A percentile compares a stretch with the other conserved stretches of the same genome.
Conservation (phyloP, 208 protist genomes). For the Crithidia brevicula region DNA sequence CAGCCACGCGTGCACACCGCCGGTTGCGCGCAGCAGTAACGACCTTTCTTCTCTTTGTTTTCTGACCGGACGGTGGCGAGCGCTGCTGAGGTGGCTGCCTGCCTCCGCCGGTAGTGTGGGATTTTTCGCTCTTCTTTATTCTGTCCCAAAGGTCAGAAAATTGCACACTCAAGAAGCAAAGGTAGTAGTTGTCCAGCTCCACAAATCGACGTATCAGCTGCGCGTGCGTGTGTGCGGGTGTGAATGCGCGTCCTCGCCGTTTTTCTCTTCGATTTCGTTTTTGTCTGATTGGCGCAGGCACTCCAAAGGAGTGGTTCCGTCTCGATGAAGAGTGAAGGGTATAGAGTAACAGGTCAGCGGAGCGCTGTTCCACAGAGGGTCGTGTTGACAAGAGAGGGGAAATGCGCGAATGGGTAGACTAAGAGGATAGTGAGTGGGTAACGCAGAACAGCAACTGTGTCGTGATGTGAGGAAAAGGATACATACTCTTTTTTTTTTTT, state of each 20-base stretch:
- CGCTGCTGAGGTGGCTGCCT: background rate
- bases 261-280: background rate
- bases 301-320: too few relatives aligned
- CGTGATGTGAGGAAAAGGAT: too few relatives aligned
- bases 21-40: constrained; percentile 83
- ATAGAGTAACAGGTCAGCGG: background rate
- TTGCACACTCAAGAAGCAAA: background rate
- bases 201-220: too few relatives aligned
- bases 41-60: background rate
- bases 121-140: background rate
- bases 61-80: background rate
- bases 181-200: too few relatives aligned
- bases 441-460: too few relatives aligned
- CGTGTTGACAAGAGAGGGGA: background rate
- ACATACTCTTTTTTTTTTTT: background rate
- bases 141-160: background rate
- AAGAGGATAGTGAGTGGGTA: constrained; percentile 7
- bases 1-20: constrained; percentile 62
- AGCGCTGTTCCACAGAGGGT: background rate
- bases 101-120: too few relatives aligned
- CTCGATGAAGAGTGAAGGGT: background rate
- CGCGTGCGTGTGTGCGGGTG: too few relatives aligned
- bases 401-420: background rate
- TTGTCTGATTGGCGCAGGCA: too few relatives aligned
- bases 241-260: background rate